phyloP scores from a whole-genome alignment of 2,329 filamentous ascomycete genomes.

The Scleromitrula shiraiana region DNA sequence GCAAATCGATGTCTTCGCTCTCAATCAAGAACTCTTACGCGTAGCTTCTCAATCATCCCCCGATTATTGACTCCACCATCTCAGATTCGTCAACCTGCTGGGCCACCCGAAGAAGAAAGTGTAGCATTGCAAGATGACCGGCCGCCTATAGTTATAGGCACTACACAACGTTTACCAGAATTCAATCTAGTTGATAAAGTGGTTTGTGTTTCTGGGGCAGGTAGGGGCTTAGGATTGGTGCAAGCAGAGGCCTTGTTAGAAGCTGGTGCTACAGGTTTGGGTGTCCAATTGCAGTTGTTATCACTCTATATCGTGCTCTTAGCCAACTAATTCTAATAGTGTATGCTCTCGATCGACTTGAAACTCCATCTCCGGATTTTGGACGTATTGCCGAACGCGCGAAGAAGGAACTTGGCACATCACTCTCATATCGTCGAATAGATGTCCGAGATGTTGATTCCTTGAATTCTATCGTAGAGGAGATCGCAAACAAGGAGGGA shows the following conservation, averaged over 20 bases:
- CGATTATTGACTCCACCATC: conserved; percentile 1
- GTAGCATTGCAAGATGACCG: conserved; percentile 9
- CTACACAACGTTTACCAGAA: conserved; percentile 36
- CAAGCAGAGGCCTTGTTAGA: conserved; percentile 67
- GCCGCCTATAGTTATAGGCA: conserved; percentile 18
- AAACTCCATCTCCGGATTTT: conserved; percentile 49
- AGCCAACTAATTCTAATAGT: conserved; percentile 12
- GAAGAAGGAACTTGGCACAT: conserved; percentile 43
- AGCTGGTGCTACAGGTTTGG: conserved; percentile 59
- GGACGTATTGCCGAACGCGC: conserved; percentile 43
- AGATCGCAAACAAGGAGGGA: conserved; percentile 62
- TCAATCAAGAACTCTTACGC: neutral
- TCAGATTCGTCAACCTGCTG: conserved; percentile 9
- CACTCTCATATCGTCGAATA: conserved; percentile 62
- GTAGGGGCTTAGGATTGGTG: conserved; percentile 63
- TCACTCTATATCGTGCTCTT: too few species aligned
- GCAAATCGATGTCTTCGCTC: neutral
- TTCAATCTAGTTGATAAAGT: conserved; percentile 63
- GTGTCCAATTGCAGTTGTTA: too few species aligned
- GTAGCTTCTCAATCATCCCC: conserved; percentile 7
- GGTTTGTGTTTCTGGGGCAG: conserved; percentile 64
- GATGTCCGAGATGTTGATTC: conserved; percentile 67
- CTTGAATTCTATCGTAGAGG: conserved; percentile 59
- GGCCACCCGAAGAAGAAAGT: conserved; percentile 14
- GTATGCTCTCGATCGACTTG: conserved; percentile 26